Conservation (phyloP, 345 rosid species). For the Anastatica hierochuntica region DNA sequence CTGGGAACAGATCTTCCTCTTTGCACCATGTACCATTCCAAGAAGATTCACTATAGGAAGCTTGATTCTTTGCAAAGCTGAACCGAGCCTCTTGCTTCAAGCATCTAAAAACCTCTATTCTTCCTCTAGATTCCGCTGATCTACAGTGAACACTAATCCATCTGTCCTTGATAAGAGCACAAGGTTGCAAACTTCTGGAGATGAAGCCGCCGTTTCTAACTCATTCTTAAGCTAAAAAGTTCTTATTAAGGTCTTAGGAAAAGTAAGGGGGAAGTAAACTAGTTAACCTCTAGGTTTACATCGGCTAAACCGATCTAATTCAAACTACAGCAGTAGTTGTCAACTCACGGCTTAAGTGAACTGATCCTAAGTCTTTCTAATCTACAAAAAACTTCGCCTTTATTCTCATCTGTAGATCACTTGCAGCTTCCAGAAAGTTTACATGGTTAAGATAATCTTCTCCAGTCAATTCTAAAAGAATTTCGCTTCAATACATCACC, state of each 20-base stretch:
- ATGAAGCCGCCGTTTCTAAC: not conserved
- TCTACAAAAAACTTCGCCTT: not conserved
- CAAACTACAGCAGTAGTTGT: slow-evolving; percentile 1
- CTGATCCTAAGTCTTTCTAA: not conserved
- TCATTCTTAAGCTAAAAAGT: not conserved
- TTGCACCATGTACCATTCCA: not conserved
- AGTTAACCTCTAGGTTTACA: not conserved
- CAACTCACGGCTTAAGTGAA: slow-evolving; percentile 1
- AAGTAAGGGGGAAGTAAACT: slow-evolving; percentile 2
- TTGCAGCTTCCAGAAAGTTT: slow-evolving; percentile 8
- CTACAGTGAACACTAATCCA: too few relatives aligned
- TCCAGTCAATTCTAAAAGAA: slow-evolving; percentile 1
- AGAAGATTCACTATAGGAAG: not conserved
- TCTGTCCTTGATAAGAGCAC: too few relatives aligned
- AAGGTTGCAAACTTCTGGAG: not conserved
- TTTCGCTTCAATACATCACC: slow-evolving; percentile 4
- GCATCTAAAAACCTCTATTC: not conserved
- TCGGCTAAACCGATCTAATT: slow-evolving; percentile 1
- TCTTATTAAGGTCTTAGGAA: not conserved
- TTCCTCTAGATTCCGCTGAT: too few relatives aligned
- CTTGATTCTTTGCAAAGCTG: not conserved
- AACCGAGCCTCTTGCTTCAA: not conserved
- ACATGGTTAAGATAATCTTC: not conserved
- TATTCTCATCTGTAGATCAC: slow-evolving; percentile 1
- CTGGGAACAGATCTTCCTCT: not conserved